Conservation (phyloP, 305 asterid genomes). For the Fraxinus latifolia region DNA sequence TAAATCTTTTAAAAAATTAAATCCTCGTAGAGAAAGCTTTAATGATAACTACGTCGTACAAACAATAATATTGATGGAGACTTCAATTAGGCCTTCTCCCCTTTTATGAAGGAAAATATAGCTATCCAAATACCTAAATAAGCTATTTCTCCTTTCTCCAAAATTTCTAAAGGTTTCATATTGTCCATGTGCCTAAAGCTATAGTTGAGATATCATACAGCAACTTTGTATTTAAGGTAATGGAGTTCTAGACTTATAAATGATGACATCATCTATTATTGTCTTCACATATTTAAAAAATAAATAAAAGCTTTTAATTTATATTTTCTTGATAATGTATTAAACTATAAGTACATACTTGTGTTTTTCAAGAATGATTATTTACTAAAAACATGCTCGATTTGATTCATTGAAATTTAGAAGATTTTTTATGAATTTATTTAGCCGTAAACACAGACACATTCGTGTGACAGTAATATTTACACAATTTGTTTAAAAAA, state of each 20-base stretch:
- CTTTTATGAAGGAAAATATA: neutral
- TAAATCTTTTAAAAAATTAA: neutral
- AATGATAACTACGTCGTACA: neutral
- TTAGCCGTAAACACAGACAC: neutral
- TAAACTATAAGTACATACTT: too few relatives aligned
- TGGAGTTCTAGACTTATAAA: neutral
- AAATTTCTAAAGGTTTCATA: neutral
- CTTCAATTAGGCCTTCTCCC: neutral
- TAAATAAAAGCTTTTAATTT: too few relatives aligned
- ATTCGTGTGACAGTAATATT: neutral
- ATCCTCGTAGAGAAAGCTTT: neutral
- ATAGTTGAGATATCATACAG: neutral
- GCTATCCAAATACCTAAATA: slow-evolving; percentile 4
- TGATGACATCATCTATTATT: neutral
- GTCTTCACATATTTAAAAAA: neutral
- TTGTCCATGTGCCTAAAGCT: neutral
- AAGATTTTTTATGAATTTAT: too few relatives aligned
- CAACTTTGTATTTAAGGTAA: neutral
- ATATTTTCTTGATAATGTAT: too few relatives aligned
- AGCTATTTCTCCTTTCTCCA: neutral
- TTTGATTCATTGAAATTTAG: neutral
- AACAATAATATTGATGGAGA: slow-evolving; percentile 8
- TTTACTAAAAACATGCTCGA: too few relatives aligned
- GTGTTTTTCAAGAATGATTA: neutral
- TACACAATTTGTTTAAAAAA: neutral